Evolutionary conservation across 164 flowering plant genomes (phyloP), one percentile per base, ranked within the genome.

Genomic region (Sedum album): DNA sequence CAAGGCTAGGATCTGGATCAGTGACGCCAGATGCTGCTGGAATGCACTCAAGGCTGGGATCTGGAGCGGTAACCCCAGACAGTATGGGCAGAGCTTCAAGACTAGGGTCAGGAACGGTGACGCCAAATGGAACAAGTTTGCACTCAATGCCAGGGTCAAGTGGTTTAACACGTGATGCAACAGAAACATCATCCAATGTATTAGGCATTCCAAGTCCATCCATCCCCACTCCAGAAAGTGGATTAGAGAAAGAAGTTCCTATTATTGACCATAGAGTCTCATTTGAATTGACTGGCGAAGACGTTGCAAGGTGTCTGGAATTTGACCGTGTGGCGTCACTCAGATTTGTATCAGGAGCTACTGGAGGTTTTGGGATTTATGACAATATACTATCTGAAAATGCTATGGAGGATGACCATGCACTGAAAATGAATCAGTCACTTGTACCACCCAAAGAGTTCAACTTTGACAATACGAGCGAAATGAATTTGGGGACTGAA

Each of bases 391-490:
- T 39, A 39, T 39, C 13, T 39, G 81, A 71, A 41, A 65, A 41
- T n/a, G n/a, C n/a, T n/a, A n/a, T n/a, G 18, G 82, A 71, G 71
- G 76, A 74, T 66, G 74, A 80, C 46, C 75, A 76, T 23, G 69
- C 75, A 61, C 70, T 72, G 57, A 79, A 62, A 36, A 84, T 75
- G 77, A 81, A 80, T 25, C 84, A 76, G 39, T 83, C 87, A 25
- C 75, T 82, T 21, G 90, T 90, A 23, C 82, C 88, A 1, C 73
- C 77, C 73, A 88, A 84, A 76, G 98, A 93, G 46, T 93, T 93
- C 81, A 86, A 90, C 31, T 93, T 93, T 71, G 89, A 87, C 73
- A 87, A 81, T 66, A 68, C 84, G 26, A 84, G 85, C 38, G 84
- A 80, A 68, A 88, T 73, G 70, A 35, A 35, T 3, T 35, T 7